phyloP scores from a whole-genome alignment of 1,284 basidiomycete genomes.

The Ustilago shanxiensis region DNA sequence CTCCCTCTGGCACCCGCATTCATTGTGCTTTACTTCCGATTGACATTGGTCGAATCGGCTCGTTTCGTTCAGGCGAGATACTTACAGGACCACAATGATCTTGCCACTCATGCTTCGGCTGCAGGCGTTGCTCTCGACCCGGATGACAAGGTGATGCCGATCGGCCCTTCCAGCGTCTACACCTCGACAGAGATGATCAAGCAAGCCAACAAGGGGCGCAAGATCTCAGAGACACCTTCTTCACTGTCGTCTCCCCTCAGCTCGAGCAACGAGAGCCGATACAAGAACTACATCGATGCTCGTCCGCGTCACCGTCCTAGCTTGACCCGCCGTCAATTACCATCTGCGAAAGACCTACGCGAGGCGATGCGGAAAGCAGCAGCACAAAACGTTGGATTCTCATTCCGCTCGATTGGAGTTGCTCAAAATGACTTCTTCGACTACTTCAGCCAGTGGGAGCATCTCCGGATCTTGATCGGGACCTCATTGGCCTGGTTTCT shows the following conservation, averaged over 20 bases:
- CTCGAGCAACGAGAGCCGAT: slow-evolving; percentile 25
- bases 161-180: slow-evolving; percentile 50
- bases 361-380: slow-evolving; percentile 26
- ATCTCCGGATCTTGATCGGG: slow-evolving; percentile 51
- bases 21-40: slow-evolving; percentile 73
- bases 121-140: slow-evolving; percentile 73
- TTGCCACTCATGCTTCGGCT: slow-evolving; percentile 73
- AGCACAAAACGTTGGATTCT: slow-evolving; percentile 45
- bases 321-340: slow-evolving; percentile 25
- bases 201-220: slow-evolving; percentile 67
- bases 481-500: slow-evolving; percentile 57
- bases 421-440: slow-evolving; percentile 35
- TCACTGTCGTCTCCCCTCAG: slow-evolving; percentile 17
- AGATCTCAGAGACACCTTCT: slow-evolving; percentile 26
- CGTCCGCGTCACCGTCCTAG: slow-evolving; percentile 5
- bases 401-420: slow-evolving; percentile 32
- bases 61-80: slow-evolving; percentile 84
- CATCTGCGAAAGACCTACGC: slow-evolving; percentile 30
- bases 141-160: slow-evolving; percentile 14
- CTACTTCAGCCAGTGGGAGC: slow-evolving; percentile 55
- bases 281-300: slow-evolving; percentile 11
- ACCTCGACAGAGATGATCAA: slow-evolving; percentile 72
- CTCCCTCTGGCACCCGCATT: slow-evolving; percentile 59
- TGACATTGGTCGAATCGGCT: slow-evolving; percentile 73
- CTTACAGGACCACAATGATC: slow-evolving; percentile 83